Conservation (phyloP, 352 stramenopile genomes). For the Sclerospora graminicola region DNA sequence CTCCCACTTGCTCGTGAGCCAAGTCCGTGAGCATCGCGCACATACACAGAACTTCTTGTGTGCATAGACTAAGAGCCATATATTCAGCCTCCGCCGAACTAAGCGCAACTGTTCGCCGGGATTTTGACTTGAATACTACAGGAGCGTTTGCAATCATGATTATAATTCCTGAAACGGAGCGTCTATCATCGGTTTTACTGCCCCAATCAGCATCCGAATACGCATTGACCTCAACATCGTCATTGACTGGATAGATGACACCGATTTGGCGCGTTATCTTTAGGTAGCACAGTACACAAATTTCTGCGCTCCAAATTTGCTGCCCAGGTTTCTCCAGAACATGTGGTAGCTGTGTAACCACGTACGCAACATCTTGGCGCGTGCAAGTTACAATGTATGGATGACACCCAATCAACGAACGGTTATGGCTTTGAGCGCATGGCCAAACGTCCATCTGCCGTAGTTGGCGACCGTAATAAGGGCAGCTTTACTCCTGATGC, state of each 20-base stretch:
- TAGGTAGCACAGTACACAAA: slow-evolving; percentile 4
- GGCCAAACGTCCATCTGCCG: background rate
- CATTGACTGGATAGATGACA: background rate
- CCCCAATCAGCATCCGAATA: slow-evolving; percentile 9
- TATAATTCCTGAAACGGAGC: slow-evolving; percentile 7
- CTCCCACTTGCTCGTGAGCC: background rate
- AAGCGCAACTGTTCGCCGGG: slow-evolving; percentile 4
- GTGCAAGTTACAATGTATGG: slow-evolving; percentile 9
- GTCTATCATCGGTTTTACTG: slow-evolving; percentile 4
- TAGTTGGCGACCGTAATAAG: slow-evolving; percentile 1
- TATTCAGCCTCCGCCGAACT: slow-evolving; percentile 12
- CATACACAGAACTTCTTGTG: no score
- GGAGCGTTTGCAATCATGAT: slow-evolving; percentile 6
- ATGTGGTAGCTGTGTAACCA: slow-evolving; percentile 2
- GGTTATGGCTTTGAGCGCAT: slow-evolving; percentile 4
- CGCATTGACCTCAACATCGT: background rate
- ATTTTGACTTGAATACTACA: slow-evolving; percentile 8
- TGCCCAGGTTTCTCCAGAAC: slow-evolving; percentile 1
- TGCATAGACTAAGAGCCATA: slow-evolving; percentile 5
- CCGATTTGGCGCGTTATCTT: background rate
- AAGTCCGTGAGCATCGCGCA: slow-evolving; percentile 8
- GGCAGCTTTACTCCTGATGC: no score
- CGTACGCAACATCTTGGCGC: slow-evolving; percentile 1
- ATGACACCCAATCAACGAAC: slow-evolving; percentile 4
- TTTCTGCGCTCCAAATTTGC: background rate